Percentiles rank a stretch among this genome's conserved stretches.
phyloP scores from a whole-genome alignment of 1,139 yeast genomes.

The Komagataea norvegica region DNA sequence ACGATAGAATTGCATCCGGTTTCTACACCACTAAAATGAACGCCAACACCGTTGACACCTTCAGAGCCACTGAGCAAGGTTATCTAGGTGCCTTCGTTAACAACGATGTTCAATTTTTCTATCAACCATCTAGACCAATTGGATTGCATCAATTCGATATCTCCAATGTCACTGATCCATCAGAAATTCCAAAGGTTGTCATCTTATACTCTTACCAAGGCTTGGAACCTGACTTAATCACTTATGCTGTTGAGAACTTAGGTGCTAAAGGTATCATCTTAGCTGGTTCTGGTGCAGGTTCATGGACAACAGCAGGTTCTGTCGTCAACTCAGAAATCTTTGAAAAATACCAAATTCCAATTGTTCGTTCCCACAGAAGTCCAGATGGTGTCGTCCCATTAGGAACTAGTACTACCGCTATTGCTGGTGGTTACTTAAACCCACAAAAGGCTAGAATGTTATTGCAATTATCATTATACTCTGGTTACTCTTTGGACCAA shows the following conservation, averaged over 20 bases:
- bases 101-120: slow-evolving; percentile 41
- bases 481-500: slow-evolving; percentile 36
- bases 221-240: slow-evolving; percentile 38
- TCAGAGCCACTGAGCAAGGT: slow-evolving; percentile 52
- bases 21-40: slow-evolving; percentile 52
- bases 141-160: slow-evolving; percentile 24
- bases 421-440: slow-evolving; percentile 53
- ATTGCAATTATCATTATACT: slow-evolving; percentile 49
- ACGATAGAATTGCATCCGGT: slow-evolving; percentile 53
- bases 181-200: slow-evolving; percentile 39
- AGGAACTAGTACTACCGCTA: slow-evolving; percentile 30
- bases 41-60: slow-evolving; percentile 53
- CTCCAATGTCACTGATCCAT: slow-evolving; percentile 18
- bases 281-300: slow-evolving; percentile 59
- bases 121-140: slow-evolving; percentile 21
- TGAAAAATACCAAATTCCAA: slow-evolving; percentile 35
- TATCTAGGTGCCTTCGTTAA: slow-evolving; percentile 53
- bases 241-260: slow-evolving; percentile 32
- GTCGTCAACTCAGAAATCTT: slow-evolving; percentile 32
- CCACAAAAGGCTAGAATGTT: slow-evolving; percentile 53
- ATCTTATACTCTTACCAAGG: slow-evolving; percentile 53
- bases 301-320: slow-evolving; percentile 42
- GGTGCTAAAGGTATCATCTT: slow-evolving; percentile 45
- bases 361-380: slow-evolving; percentile 48
- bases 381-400: slow-evolving; percentile 45